A percentile compares a stretch with the other conserved stretches of the same genome.
Conservation (phyloP, 257 asterid species). For the Solanum corneliomulleri region DNA sequence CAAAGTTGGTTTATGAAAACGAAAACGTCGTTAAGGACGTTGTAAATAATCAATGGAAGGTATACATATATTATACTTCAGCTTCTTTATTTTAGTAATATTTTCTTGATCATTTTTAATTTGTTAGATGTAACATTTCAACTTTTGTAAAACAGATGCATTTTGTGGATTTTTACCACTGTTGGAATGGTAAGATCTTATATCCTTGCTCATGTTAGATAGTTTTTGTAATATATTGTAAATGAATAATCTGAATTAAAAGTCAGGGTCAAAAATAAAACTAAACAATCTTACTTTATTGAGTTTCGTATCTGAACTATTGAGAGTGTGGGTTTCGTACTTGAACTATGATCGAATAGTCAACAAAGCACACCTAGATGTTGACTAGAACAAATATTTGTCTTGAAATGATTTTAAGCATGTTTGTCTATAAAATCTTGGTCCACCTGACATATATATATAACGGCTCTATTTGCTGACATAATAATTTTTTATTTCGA, state of each 20-base stretch:
- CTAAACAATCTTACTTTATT: too few relatives aligned
- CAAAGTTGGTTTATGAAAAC: slow-evolving; percentile 82
- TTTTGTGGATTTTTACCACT: slow-evolving; percentile 77
- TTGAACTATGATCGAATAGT: fast-evolving
- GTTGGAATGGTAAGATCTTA: slow-evolving; percentile 74
- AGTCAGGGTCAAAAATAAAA: neutral
- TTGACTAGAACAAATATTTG: neutral
- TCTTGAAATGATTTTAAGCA: neutral
- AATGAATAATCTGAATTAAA: neutral
- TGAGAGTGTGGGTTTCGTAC: neutral
- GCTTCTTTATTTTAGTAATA: neutral
- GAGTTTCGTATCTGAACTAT: too few relatives aligned
- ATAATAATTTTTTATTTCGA: too few relatives aligned
- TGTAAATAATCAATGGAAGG: slow-evolving; percentile 78
- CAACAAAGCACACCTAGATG: neutral
- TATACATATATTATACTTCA: slow-evolving; percentile 1
- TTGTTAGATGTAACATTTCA: neutral
- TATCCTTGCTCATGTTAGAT: neutral
- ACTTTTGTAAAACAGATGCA: slow-evolving; percentile 56
- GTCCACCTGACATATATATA: too few relatives aligned
- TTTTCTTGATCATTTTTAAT: neutral
- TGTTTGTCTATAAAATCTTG: neutral
- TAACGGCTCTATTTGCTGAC: neutral
- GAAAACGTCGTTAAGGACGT: slow-evolving; percentile 51
- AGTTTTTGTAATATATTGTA: neutral